phyloP scores from a whole-genome alignment of 2,329 filamentous ascomycete species.

The Xylariaceae sp. region DNA sequence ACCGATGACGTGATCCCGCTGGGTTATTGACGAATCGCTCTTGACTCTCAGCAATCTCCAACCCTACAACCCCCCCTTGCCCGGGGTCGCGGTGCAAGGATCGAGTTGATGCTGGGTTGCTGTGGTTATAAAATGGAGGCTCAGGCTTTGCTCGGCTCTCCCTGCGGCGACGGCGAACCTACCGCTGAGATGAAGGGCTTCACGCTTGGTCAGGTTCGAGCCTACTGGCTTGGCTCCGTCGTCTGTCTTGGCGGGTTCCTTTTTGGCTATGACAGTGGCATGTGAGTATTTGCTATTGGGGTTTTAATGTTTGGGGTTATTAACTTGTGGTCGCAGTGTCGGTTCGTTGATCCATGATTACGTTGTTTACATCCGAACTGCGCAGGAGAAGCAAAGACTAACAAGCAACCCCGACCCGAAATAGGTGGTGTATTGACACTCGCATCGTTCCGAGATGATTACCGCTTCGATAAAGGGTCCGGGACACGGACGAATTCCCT shows the following conservation, averaged over 20 bases:
- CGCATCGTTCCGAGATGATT: slow-evolving; percentile 31
- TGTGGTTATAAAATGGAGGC: slow-evolving; percentile 18
- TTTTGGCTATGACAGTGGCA: slow-evolving; percentile 43
- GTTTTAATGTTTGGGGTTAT: slow-evolving; percentile 1
- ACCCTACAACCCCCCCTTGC: too few relatives aligned
- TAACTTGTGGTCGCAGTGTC: slow-evolving; percentile 22
- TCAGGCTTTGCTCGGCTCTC: slow-evolving; percentile 9
- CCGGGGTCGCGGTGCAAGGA: too few relatives aligned
- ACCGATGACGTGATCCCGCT: slow-evolving; percentile 16
- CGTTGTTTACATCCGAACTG: too few relatives aligned
- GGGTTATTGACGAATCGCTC: background rate
- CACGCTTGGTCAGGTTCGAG: slow-evolving; percentile 39
- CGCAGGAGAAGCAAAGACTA: background rate
- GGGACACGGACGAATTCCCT: slow-evolving; percentile 31
- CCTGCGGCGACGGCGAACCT: background rate
- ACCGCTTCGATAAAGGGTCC: slow-evolving; percentile 24
- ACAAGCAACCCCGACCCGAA: background rate
- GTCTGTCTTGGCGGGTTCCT: slow-evolving; percentile 50
- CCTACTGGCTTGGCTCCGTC: slow-evolving; percentile 49
- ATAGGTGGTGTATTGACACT: slow-evolving; percentile 34
- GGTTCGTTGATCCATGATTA: slow-evolving; percentile 18
- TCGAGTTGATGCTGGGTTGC: background rate
- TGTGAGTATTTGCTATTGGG: slow-evolving; percentile 27
- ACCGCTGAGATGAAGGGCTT: slow-evolving; percentile 5
- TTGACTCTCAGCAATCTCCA: too few relatives aligned